A percentile compares a stretch with the other conserved stretches of the same genome.
Conservation (phyloP, 352 stramenopile species). For the Phytopythium cucurbitacearum region DNA sequence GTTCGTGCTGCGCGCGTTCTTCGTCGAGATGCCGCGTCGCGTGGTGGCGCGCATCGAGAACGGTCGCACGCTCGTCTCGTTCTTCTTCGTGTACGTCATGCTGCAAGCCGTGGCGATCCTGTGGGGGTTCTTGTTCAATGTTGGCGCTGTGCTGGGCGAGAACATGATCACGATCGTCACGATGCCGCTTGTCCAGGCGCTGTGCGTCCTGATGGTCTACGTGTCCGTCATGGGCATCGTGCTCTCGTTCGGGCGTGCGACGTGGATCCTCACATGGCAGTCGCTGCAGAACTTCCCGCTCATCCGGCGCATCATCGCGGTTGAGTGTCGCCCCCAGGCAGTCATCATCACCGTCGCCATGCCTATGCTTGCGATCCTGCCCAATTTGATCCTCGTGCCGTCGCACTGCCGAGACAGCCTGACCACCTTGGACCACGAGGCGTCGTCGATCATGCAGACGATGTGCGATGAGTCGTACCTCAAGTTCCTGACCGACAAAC, state of each 20-base stretch:
- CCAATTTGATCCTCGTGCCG: conserved; percentile 71
- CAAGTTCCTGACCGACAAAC: conserved; percentile 76
- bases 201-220: conserved; percentile 79
- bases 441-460: conserved; percentile 29
- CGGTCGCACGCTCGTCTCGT: conserved; percentile 54
- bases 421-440: conserved; percentile 16
- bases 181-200: conserved; percentile 70
- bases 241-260: conserved; percentile 76
- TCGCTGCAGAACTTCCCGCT: conserved; percentile 84
- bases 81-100: conserved; percentile 87
- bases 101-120: conserved; percentile 80
- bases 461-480: conserved; percentile 84
- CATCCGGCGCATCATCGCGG: conserved; percentile 79
- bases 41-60: conserved; percentile 46
- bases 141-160: conserved; percentile 78
- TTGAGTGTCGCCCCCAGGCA: conserved; percentile 69
- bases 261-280: conserved; percentile 88
- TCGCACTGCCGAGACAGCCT: conserved; percentile 37
- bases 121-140: conserved; percentile 83
- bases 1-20: conserved; percentile 43
- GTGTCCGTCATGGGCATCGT: conserved; percentile 83
- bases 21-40: conserved; percentile 48
- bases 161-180: conserved; percentile 85
- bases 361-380: conserved; percentile 70
- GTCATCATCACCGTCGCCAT: conserved; percentile 74